Evolutionary conservation across 1,284 basidiomycete genomes (phyloP).

Genomic region (Heterobasidion annosum): DNA sequence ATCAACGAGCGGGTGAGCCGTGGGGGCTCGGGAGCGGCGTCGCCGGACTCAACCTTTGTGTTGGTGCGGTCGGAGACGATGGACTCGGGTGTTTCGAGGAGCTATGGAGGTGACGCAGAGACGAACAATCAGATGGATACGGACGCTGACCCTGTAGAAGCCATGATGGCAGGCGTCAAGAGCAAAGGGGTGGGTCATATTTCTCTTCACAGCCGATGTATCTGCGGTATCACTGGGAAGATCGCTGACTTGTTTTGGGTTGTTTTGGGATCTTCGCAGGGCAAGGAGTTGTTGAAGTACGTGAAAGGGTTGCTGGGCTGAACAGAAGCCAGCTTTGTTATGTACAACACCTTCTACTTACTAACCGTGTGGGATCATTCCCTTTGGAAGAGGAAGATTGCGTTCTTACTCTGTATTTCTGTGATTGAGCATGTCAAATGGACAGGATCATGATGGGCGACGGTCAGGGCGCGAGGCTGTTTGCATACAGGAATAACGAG

Average conservation of each 20-base stretch:
- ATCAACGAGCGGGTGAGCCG: slow-evolving; percentile 6
- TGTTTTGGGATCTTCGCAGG: slow-evolving; percentile 28
- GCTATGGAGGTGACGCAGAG: not conserved
- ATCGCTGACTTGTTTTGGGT: slow-evolving; percentile 1
- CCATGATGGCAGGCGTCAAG: slow-evolving; percentile 70
- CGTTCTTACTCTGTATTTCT: no score
- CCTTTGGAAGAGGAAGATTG: no score
- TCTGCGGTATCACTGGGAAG: not conserved
- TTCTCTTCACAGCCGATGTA: not conserved
- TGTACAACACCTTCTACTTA: not conserved
- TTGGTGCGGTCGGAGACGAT: not conserved
- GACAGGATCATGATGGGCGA: no score
- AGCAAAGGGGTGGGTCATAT: slow-evolving; percentile 48
- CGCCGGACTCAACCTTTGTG: not conserved
- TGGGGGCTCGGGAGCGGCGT: not conserved
- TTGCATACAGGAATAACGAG: no score
- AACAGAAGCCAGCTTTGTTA: slow-evolving; percentile 8
- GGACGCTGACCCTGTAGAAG: slow-evolving; percentile 51
- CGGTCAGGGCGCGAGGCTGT: no score
- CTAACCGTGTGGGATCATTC: no score
- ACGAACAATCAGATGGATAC: slow-evolving; percentile 9
- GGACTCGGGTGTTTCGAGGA: not conserved
- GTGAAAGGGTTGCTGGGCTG: slow-evolving; percentile 59
- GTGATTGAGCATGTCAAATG: no score
- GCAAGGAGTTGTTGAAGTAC: slow-evolving; percentile 63